Evolutionary conservation across 75 land plant species (phyloP), one percentile per base, ranked within the genome.

Genomic region (Ceratopteris richardii): DNA sequence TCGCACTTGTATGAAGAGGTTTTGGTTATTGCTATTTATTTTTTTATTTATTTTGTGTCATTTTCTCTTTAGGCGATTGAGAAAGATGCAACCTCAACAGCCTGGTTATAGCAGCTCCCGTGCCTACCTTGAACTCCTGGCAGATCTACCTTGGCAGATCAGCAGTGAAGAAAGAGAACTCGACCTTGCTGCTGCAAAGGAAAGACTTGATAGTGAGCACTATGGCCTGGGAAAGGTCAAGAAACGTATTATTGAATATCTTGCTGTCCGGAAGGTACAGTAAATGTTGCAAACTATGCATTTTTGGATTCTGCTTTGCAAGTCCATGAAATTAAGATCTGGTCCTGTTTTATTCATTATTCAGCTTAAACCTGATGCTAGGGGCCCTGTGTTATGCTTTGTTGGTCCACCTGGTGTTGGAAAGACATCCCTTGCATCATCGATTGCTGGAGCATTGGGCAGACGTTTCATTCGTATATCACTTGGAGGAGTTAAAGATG

Each of bases 341-440:
- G 37, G 37, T 9, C 9, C 9, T 33, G 37, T 17, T 69, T 39
- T 48, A 2, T 31, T 27, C 70, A 27, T 27, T 23, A 44, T 62
- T 51, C 91, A 94, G 99, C 88, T 94, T 22, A 94, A 94, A 66
- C 91, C 99, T 29, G 99, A 94, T 76, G 99, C 99, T 29, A 77
- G 88, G 66, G 99, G 99, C 27, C 99, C 99, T 21, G 84, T 94
- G 0, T 53, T 94, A 29, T 94, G 99, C 65, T 94, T 94, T 74
- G 99, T 90, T 52, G 99, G 99, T 12, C 99, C 99, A 46, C 99
- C 96, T 29, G 99, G 99, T 64, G 98, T 94, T 31, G 99, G 99
- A 44, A 94, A 94, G 66, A 94, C 99, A 46, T 94, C 99, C 6
- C 58, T 94, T 66, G 99, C 96, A 64, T 90, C 99, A 64, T 94